These are phyloP conservation scores for Asterophora lycoperdoides DNA, from an alignment of 768 basidiomycete species.

Conservation along the genomic window DNA sequence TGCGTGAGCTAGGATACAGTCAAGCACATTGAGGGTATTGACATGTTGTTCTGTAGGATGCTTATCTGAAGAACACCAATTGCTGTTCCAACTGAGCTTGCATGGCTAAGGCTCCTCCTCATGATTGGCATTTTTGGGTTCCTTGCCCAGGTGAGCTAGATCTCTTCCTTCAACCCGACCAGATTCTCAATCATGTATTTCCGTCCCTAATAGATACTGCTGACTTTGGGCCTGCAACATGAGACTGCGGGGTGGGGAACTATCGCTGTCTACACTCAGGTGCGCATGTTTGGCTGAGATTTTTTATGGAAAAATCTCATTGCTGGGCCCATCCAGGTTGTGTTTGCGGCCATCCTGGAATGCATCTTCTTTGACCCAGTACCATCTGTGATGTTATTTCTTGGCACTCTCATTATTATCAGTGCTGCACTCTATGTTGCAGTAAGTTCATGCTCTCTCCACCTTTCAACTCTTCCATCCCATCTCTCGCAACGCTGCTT, in stretches of 20 bases:
- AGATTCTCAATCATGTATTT: not conserved
- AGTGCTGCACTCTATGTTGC: conserved; percentile 60
- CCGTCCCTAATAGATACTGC: conserved; percentile 32
- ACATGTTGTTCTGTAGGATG: conserved; percentile 33
- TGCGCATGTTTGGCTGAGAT: not conserved
- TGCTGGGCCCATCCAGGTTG: conserved; percentile 36
- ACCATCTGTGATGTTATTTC: conserved; percentile 54
- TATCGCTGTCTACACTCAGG: conserved; percentile 48
- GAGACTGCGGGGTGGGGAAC: conserved; percentile 46
- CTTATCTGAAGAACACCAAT: conserved; percentile 33
- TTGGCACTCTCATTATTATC: conserved; percentile 65
- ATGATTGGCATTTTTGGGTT: conserved; percentile 54
- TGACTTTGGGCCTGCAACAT: conserved; percentile 56
- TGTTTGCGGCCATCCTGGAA: conserved; percentile 68
- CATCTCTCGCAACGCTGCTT: too few species aligned
- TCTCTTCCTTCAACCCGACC: too few species aligned
- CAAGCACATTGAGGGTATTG: not conserved
- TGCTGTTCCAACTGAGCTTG: conserved; percentile 41
- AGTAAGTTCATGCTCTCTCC: conserved; percentile 33
- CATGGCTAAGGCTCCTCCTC: conserved; percentile 43
- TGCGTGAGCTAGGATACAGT: conserved; percentile 14
- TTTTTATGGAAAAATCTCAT: not conserved
- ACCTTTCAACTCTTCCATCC: too few species aligned
- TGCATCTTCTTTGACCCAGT: conserved; percentile 56
- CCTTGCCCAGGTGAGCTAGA: conserved; percentile 44